phyloP scores from a whole-genome alignment of 2,329 filamentous ascomycete genomes.

The Bipolaris sorokiniana region DNA sequence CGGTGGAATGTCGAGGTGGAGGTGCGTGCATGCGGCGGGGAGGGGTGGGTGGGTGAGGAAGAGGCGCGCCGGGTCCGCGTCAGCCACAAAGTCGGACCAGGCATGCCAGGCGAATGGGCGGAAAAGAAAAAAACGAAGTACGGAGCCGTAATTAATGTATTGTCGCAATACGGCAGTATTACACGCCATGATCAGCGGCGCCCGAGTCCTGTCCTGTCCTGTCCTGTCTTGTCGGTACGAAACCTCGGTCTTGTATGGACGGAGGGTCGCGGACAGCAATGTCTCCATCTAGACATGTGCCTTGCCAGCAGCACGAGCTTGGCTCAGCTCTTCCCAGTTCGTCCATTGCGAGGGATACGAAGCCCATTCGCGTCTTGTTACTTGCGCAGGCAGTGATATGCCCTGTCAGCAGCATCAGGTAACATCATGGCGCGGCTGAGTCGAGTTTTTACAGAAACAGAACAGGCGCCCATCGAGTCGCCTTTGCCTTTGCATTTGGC shows the following conservation, averaged over 20 bases:
- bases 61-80: slow-evolving; percentile 32
- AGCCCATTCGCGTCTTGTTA: slow-evolving; percentile 17
- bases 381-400: slow-evolving; percentile 23
- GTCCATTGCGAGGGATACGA: slow-evolving; percentile 22
- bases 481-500: slow-evolving; percentile 1
- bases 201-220: slow-evolving; percentile 3
- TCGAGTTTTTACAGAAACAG: slow-evolving; percentile 21
- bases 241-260: background rate
- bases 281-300: slow-evolving; percentile 17
- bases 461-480: slow-evolving; percentile 12
- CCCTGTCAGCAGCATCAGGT: slow-evolving; percentile 24
- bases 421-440: slow-evolving; percentile 26
- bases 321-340: slow-evolving; percentile 12
- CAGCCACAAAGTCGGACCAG: slow-evolving; percentile 29
- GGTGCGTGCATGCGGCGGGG: slow-evolving; percentile 24
- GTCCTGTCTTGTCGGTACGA: slow-evolving; percentile 10
- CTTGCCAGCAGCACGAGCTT: slow-evolving; percentile 15
- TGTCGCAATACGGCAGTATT: slow-evolving; percentile 31
- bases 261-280: slow-evolving; percentile 1
- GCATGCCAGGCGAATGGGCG: background rate
- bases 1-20: slow-evolving; percentile 19
- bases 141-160: slow-evolving; percentile 39
- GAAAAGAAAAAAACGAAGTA: slow-evolving; percentile 20
- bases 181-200: slow-evolving; percentile 16
- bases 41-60: slow-evolving; percentile 23